Base-by-base conservation (phyloP, 2,329 filamentous ascomycete species). In the Paramyrothecium roridum region DNA sequence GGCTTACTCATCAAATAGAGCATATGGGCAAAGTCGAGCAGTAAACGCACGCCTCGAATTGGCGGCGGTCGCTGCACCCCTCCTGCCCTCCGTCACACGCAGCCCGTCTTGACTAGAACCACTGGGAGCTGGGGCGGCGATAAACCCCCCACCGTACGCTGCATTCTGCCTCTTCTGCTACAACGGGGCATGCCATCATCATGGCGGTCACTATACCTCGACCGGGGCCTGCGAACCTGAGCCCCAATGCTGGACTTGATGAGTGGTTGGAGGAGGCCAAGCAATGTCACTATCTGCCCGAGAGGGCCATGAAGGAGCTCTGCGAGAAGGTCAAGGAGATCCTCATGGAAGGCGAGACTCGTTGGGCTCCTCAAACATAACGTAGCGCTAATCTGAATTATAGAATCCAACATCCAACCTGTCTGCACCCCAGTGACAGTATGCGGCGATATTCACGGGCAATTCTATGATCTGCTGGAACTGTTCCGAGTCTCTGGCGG, bases 281-380 rank as follows among this genome's bases (percentile, higher is more conserved):
- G 76, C 90, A 95, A 74, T 98, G 95, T 78, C 95, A 96, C 73
- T 97, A 98, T 73, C 83, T 99, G 52, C 95, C 95, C 51, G 95
- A 99, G 76, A 79, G 88, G 59, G 91, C 96, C 68, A 99, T 99
- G 95, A 99, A 99, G 81, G 90, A 96, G 73, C 83, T 99, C 50
- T 99, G 95, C 73, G 95, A 99, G 78, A 96, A 96, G 70, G 95
- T 98, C 58, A 99, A 99, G 79, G 95, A 98, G 76, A 96, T 91
- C 62, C 82, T 99, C 67, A 99, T 99, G 95, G 95, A 99, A 81
- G 91, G 91, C 95, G 71, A 62, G 67, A 57, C 48, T 53, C 50
- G 20, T 37, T 46, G 20, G 20, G 45, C 50, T 19, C 40, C 54
- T 47, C 21, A 52, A 34, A 48, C 50, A 49, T 30, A 23, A 50